Percentiles rank a stretch among this genome's conserved stretches.
Conservation (phyloP, 2,329 filamentous ascomycete species). For the Apiospora arundinis region DNA sequence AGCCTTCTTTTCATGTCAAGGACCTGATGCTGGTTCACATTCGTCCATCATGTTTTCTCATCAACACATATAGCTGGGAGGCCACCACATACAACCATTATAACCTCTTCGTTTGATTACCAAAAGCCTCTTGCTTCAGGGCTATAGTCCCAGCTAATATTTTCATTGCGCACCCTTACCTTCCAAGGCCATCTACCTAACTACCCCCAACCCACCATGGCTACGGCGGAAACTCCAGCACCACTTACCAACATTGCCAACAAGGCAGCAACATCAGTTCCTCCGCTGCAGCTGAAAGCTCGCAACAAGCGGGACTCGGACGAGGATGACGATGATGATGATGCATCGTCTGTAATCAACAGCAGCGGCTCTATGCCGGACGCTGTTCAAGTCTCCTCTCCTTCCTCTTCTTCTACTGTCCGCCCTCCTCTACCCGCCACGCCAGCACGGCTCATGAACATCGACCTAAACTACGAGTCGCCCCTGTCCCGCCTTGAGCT, state of each 20-base stretch:
- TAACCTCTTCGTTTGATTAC: background rate
- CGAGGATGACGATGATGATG: background rate
- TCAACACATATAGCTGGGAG: background rate
- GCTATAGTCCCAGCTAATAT: background rate
- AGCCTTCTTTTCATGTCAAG: background rate
- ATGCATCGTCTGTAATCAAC: background rate
- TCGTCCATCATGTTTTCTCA: background rate
- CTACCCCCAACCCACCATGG: background rate
- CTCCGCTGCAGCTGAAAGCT: background rate
- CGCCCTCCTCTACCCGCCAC: background rate
- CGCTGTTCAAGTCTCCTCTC: background rate
- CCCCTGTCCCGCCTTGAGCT: constrained; percentile 18
- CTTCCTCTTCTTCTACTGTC: background rate
- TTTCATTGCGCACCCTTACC: background rate
- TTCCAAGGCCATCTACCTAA: background rate
- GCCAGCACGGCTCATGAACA: constrained; percentile 2
- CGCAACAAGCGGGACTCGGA: background rate
- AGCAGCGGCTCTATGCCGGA: background rate
- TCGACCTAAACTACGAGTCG: constrained; percentile 2
- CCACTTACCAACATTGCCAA: background rate
- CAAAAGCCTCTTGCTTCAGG: background rate
- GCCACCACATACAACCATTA: background rate
- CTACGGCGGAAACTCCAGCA: background rate
- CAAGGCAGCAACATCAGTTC: background rate
- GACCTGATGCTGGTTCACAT: background rate